Percentiles rank a stretch among this genome's conserved stretches.
phyloP scores from a whole-genome alignment of 176 grass and related monocot genomes.

The Oryza coarctata region DNA sequence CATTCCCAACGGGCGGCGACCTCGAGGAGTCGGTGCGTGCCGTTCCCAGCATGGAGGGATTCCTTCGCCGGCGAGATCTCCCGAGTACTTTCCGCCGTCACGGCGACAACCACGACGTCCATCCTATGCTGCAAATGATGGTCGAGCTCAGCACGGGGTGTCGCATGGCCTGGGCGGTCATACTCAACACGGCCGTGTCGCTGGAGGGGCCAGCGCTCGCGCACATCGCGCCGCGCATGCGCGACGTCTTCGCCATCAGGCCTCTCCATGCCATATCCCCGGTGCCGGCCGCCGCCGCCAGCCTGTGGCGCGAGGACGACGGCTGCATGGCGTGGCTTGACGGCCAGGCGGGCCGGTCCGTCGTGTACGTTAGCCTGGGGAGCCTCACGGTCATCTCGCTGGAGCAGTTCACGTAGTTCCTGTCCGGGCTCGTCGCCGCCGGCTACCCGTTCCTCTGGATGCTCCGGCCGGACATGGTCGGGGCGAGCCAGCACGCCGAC shows the following conservation, averaged over 20 bases:
- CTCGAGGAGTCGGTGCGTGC: slow-evolving; percentile 30
- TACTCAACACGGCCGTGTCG: slow-evolving; percentile 48
- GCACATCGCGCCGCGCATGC: slow-evolving; percentile 17
- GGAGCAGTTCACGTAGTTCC: neutral
- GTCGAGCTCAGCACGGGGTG: neutral
- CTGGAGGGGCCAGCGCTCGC: slow-evolving; percentile 30
- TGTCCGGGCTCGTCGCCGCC: neutral
- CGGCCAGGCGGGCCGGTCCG: neutral
- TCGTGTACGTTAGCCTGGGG: neutral
- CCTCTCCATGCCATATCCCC: slow-evolving; percentile 44
- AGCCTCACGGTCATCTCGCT: neutral
- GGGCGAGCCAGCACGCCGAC: no score
- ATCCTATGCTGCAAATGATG: slow-evolving; percentile 3
- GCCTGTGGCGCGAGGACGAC: neutral
- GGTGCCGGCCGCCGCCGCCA: neutral
- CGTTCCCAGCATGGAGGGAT: slow-evolving; percentile 37
- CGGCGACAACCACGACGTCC: neutral
- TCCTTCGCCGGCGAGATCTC: slow-evolving; percentile 36
- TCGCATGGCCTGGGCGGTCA: slow-evolving; percentile 17
- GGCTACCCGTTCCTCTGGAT: no score
- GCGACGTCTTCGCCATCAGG: slow-evolving; percentile 37
- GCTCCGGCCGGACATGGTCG: no score
- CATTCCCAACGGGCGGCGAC: neutral
- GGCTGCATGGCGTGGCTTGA: neutral
- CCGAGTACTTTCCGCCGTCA: slow-evolving; percentile 4